These are phyloP conservation scores for Stellera chamaejasme DNA, from an alignment of 345 rosid genomes.

Conservation along the genomic window DNA sequence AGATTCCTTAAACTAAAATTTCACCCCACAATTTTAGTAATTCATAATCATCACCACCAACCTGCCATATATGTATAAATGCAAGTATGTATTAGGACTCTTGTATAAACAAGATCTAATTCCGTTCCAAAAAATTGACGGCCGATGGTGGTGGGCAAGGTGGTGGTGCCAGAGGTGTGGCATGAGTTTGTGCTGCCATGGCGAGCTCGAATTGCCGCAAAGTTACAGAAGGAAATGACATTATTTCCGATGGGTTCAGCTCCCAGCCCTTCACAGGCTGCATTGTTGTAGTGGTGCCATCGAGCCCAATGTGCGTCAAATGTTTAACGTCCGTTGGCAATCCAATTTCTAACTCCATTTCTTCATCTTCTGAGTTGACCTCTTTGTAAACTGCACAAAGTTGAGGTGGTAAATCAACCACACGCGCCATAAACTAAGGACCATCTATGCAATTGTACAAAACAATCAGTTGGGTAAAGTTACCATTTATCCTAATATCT, in stretches of 20 bases:
- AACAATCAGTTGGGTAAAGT: too few species aligned
- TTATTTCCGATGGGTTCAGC: conserved; percentile 13
- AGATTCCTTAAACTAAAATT: too few species aligned
- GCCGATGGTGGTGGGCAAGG: too few species aligned
- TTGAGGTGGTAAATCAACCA: too few species aligned
- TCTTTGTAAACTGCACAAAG: conserved; percentile 43
- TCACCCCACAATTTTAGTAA: too few species aligned
- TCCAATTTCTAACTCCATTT: conserved; percentile 54
- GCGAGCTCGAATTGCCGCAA: conserved; percentile 25
- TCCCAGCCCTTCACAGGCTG: conserved; percentile 22
- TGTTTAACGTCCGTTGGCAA: conserved; percentile 82
- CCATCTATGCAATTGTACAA: not conserved
- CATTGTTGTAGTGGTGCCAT: conserved; percentile 31
- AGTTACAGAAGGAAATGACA: conserved; percentile 16
- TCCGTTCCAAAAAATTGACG: too few species aligned
- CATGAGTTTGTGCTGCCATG: conserved; percentile 19
- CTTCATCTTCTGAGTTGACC: conserved; percentile 35
- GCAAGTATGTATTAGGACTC: too few species aligned
- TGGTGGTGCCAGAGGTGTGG: not conserved
- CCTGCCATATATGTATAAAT: too few species aligned
- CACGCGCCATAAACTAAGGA: not conserved
- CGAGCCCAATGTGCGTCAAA: conserved; percentile 74
- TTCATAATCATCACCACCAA: too few species aligned
- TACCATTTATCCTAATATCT: too few species aligned
- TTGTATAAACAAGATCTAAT: too few species aligned